Conservation (phyloP, 1,284 basidiomycete genomes). For the Porodaedalea pini region DNA sequence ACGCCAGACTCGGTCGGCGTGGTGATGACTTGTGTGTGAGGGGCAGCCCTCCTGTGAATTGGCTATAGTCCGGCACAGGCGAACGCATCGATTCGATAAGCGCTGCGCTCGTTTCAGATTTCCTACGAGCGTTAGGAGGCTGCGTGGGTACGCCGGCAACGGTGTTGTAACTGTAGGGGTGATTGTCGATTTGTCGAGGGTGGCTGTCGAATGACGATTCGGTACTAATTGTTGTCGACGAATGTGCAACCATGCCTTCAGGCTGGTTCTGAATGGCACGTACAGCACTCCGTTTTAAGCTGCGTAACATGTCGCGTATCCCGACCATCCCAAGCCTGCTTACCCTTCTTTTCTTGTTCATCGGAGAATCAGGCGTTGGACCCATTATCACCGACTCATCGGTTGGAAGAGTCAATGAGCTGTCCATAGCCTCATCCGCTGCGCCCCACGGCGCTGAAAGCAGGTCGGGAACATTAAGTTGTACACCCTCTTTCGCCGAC, state of each 20-base stretch:
- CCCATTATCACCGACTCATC: conserved; percentile 42
- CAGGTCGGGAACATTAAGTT: conserved; percentile 10
- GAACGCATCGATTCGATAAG: conserved; percentile 44
- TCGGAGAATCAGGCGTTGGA: conserved; percentile 10
- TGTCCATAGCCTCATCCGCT: conserved; percentile 63
- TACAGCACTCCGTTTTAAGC: conserved; percentile 46
- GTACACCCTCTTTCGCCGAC: conserved; percentile 25
- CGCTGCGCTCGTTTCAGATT: conserved; percentile 50
- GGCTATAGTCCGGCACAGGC: conserved; percentile 5
- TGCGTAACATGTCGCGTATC: conserved; percentile 67
- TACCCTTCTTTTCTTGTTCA: conserved; percentile 47
- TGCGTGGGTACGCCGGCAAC: conserved; percentile 1
- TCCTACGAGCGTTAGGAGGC: conserved; percentile 30
- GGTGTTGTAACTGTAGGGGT: conserved; percentile 12
- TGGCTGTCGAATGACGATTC: conserved; percentile 46
- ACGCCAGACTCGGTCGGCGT: conserved; percentile 69
- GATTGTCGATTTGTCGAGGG: neutral
- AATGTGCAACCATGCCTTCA: conserved; percentile 25
- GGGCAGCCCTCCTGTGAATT: conserved; percentile 24
- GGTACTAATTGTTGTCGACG: conserved; percentile 55
- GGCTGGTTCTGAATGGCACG: conserved; percentile 1
- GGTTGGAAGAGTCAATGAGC: conserved; percentile 68
- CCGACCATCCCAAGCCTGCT: conserved; percentile 56
- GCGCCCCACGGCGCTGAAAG: conserved; percentile 54
- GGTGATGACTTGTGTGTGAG: conserved; percentile 52